A percentile compares a stretch with the other conserved stretches of the same genome.
These are phyloP conservation scores for Purshia tridentata DNA, from an alignment of 306 rosid species.

Conservation along the genomic window DNA sequence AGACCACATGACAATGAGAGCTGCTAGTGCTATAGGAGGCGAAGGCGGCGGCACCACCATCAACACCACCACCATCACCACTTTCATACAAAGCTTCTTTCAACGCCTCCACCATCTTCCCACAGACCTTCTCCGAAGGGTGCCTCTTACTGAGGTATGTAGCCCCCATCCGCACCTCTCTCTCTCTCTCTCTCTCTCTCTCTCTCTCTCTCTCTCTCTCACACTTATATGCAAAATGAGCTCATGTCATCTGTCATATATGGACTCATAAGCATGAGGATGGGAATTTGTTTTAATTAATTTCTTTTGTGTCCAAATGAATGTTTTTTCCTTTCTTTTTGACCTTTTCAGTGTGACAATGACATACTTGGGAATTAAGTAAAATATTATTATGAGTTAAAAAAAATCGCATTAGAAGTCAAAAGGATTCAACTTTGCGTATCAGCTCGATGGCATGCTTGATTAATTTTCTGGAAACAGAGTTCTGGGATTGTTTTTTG, in stretches of 20 bases:
- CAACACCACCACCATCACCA: not conserved
- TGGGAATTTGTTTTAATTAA: not conserved
- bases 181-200: not conserved
- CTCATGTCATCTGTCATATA: not conserved
- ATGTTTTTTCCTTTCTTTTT: not conserved
- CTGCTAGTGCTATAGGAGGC: constrained; percentile 13
- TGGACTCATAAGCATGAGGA: not conserved
- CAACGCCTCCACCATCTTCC: constrained; percentile 34
- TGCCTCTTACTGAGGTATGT: constrained; percentile 68
- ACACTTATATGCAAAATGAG: no score
- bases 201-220: not conserved
- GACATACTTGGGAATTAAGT: not conserved
- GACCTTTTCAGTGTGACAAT: not conserved
- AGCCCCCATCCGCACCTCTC: not conserved
- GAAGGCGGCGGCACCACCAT: constrained; percentile 20
- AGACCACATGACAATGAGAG: constrained; percentile 39
- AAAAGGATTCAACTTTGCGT: not conserved
- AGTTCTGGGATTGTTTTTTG: not conserved
- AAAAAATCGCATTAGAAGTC: not conserved
- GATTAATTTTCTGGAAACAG: not conserved
- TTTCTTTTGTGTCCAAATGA: no score
- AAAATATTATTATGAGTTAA: not conserved
- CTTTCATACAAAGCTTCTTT: constrained; percentile 34
- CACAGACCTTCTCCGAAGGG: constrained; percentile 30
- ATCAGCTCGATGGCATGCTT: not conserved